Conservation (phyloP, 306 rosid species). For the Carpinus viminea region DNA sequence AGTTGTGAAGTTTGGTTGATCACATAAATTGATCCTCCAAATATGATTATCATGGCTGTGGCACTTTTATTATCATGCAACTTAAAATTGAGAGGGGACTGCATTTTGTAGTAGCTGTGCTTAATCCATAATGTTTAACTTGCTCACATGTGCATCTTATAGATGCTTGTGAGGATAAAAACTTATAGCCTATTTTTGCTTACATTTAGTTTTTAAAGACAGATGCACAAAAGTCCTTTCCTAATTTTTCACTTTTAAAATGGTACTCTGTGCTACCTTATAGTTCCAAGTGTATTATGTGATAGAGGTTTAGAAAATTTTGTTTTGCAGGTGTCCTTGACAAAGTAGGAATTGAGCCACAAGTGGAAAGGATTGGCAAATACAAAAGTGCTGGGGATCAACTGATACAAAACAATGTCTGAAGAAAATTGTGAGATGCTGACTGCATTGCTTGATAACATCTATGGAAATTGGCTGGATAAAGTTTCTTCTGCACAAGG, state of each 20-base stretch:
- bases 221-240: not conserved
- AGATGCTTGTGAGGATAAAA: slow-evolving; percentile 12
- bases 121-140: too few relatives aligned
- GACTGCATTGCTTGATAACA: slow-evolving; percentile 81
- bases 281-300: slow-evolving; percentile 22
- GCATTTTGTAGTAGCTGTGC: not conserved
- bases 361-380: slow-evolving; percentile 87
- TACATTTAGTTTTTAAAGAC: slow-evolving; percentile 2
- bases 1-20: not conserved
- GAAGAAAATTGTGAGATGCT: slow-evolving; percentile 85
- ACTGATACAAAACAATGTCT: slow-evolving; percentile 69
- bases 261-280: slow-evolving; percentile 3
- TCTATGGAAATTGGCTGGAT: slow-evolving; percentile 86
- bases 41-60: not conserved
- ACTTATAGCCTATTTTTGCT: not conserved
- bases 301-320: not conserved
- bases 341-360: slow-evolving; percentile 86
- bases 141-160: slow-evolving; percentile 19
- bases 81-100: not conserved
- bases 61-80: not conserved
- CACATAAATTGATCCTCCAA: not conserved
- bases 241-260: not conserved
- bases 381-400: slow-evolving; percentile 95
- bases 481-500: slow-evolving; percentile 77
- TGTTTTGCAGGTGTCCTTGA: slow-evolving; percentile 72